A percentile compares a stretch with the other conserved stretches of the same genome.
phyloP scores from a whole-genome alignment of 2,329 filamentous ascomycete species.

The Aspergillus neoniger region DNA sequence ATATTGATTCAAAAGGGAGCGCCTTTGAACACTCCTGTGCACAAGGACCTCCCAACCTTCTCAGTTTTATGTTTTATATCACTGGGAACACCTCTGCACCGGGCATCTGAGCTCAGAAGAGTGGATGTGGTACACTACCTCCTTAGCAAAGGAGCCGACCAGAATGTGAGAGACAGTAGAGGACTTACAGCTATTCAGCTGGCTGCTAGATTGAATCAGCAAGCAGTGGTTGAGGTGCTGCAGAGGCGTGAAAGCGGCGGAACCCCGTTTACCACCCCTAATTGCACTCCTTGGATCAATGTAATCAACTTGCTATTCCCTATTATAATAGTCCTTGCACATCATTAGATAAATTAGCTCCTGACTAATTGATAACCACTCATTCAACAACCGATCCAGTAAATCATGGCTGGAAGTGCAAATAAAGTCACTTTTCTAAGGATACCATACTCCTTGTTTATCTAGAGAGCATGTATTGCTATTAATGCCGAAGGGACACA shows the following conservation, averaged over 20 bases:
- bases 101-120: constrained; percentile 23
- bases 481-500: too few species aligned
- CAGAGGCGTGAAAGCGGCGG: not conserved
- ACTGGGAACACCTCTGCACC: constrained; percentile 27
- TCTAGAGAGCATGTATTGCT: too few species aligned
- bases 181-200: constrained; percentile 23
- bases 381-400: too few species aligned
- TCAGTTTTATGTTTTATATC: constrained; percentile 22
- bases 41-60: constrained; percentile 23
- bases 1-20: constrained; percentile 24
- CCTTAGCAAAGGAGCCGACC: constrained; percentile 22
- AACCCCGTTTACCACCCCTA: too few species aligned
- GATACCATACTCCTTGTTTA: too few species aligned
- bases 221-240: constrained; percentile 5
- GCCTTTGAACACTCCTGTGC: constrained; percentile 22
- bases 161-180: constrained; percentile 22
- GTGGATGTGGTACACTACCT: constrained; percentile 23
- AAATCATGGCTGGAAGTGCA: too few species aligned
- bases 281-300: too few species aligned
- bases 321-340: too few species aligned
- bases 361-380: too few species aligned
- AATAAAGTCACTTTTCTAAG: too few species aligned
- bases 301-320: too few species aligned
- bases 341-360: too few species aligned
- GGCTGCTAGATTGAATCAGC: constrained; percentile 17